These are phyloP conservation scores for Neocallimastix lanati DNA, from an alignment of 192 early-diverging fungal genomes.

Conservation along the genomic window DNA sequence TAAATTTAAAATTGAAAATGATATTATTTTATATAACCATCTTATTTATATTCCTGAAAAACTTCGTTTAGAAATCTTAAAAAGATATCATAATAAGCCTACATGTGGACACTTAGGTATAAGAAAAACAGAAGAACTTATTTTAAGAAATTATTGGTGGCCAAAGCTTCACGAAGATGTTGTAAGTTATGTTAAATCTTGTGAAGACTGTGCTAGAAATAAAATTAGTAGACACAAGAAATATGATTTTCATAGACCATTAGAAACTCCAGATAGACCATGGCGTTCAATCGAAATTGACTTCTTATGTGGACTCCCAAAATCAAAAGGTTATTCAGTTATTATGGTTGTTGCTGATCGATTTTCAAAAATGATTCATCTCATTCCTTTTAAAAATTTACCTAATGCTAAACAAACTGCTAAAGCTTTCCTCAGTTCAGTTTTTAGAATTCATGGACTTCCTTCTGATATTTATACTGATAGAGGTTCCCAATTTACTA, in stretches of 20 bases:
- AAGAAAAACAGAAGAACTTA: constrained; percentile 14
- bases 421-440: constrained; percentile 1
- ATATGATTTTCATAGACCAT: constrained; percentile 11
- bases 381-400: constrained; percentile 1
- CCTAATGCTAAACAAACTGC: constrained; percentile 5
- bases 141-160: constrained; percentile 12
- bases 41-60: too few relatives aligned
- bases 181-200: constrained; percentile 12
- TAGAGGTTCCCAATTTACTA: constrained; percentile 17
- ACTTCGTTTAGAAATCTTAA: too few relatives aligned
- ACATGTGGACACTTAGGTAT: constrained; percentile 13
- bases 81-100: constrained; percentile 5
- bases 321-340: not conserved
- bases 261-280: constrained; percentile 9
- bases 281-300: constrained; percentile 28
- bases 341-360: too few relatives aligned
- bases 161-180: constrained; percentile 10
- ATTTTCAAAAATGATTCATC: constrained; percentile 11
- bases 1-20: too few relatives aligned
- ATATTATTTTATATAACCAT: too few relatives aligned
- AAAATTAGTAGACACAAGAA: constrained; percentile 13
- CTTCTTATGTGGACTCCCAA: constrained; percentile 16
- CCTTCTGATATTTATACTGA: constrained; percentile 22
- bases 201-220: constrained; percentile 10
- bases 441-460: constrained; percentile 13